A percentile compares a stretch with the other conserved stretches of the same genome.
These are phyloP conservation scores for Neophaeococcomyces mojaviensis DNA, from an alignment of 2,329 filamentous ascomycete genomes.

Conservation along the genomic window DNA sequence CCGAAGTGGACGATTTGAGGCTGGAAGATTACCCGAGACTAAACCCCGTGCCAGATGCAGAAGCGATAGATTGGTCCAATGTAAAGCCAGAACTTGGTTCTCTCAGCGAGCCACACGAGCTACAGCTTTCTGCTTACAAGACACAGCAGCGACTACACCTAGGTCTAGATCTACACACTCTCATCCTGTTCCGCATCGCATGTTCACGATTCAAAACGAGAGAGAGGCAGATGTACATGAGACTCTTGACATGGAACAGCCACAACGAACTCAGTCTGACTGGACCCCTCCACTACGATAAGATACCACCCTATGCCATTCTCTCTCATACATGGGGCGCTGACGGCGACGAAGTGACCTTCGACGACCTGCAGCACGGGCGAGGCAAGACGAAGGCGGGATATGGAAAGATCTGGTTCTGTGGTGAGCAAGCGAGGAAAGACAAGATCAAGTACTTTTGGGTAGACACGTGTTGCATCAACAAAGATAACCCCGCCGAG, in stretches of 20 bases:
- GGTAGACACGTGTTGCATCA: conserved; percentile 34
- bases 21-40: no score
- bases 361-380: conserved; percentile 8
- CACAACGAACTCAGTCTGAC: conserved; percentile 6
- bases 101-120: no score
- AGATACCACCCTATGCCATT: conserved; percentile 15
- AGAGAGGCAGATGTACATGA: no score
- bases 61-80: no score
- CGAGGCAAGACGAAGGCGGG: conserved; percentile 8
- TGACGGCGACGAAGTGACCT: conserved; percentile 11
- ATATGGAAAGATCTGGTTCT: conserved; percentile 13
- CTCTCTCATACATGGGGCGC: conserved; percentile 16
- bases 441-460: conserved; percentile 27
- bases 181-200: no score
- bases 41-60: no score
- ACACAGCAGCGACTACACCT: no score
- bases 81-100: no score
- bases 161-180: no score
- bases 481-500: conserved; percentile 27
- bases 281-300: conserved; percentile 2
- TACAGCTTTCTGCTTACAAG: no score
- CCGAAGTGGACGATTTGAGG: no score
- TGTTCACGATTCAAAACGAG: no score
- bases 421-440: conserved; percentile 17
- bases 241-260: conserved; percentile 2